Conservation (phyloP, 2,329 filamentous ascomycete genomes). For the Cordyceps javanica region DNA sequence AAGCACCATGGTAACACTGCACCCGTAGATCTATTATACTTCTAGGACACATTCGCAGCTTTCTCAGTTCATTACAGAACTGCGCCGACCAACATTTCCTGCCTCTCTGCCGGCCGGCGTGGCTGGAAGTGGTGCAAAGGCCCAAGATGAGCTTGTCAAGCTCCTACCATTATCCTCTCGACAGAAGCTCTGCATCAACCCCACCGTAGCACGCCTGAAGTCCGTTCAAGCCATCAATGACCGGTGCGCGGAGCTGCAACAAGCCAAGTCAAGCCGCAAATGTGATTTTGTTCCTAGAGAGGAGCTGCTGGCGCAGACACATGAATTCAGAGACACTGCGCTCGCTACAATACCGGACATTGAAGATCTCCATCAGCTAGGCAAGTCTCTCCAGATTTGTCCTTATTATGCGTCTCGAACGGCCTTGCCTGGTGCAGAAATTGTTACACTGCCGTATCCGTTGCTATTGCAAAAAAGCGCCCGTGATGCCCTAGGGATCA, state of each 20-base stretch:
- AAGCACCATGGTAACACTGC: constrained; percentile 24
- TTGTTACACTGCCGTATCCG: constrained; percentile 89
- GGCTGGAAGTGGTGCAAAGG: constrained; percentile 19
- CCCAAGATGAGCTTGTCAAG: constrained; percentile 50
- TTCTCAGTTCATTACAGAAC: constrained; percentile 78
- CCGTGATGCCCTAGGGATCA: constrained; percentile 79
- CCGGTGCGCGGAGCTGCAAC: constrained; percentile 82
- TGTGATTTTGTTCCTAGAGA: constrained; percentile 76
- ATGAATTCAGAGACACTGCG: constrained; percentile 78
- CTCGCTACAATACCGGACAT: constrained; percentile 87
- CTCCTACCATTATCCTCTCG: constrained; percentile 79
- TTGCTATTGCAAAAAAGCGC: constrained; percentile 81
- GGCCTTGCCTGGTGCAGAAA: constrained; percentile 77
- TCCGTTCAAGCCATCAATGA: constrained; percentile 84
- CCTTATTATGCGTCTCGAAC: constrained; percentile 94
- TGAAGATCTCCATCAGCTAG: constrained; percentile 76
- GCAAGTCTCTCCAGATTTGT: constrained; percentile 74
- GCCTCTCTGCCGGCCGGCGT: constrained; percentile 54
- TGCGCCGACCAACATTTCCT: constrained; percentile 72
- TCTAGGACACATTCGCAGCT: constrained; percentile 91
- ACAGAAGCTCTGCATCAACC: constrained; percentile 86
- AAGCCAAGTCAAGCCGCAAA: constrained; percentile 51
- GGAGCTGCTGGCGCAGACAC: constrained; percentile 63
- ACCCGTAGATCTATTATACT: constrained; percentile 70
- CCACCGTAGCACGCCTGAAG: constrained; percentile 65